These are phyloP conservation scores for Syncephalastrum contaminatum DNA, from an alignment of 371 early-diverging fungal species.

Conservation along the genomic window DNA sequence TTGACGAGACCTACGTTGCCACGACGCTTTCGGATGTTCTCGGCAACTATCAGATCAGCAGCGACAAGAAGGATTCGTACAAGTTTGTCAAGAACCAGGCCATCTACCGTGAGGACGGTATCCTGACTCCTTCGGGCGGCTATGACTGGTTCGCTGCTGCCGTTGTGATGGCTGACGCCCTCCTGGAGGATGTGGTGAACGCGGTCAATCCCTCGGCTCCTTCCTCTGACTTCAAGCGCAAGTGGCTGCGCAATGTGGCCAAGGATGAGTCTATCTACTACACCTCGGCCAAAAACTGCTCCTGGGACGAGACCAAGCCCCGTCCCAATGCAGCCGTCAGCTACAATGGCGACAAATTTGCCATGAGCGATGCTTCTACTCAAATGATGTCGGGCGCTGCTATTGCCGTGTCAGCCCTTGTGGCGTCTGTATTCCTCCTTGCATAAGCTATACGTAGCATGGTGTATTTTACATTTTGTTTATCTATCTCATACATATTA, in stretches of 20 bases:
- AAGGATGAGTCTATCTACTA: slow-evolving; percentile 48
- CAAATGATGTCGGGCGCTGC: slow-evolving; percentile 3
- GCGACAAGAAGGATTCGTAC: slow-evolving; percentile 33
- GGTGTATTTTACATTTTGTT: too few relatives aligned
- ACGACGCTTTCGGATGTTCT: slow-evolving; percentile 47
- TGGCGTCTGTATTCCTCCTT: background rate
- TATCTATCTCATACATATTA: too few relatives aligned
- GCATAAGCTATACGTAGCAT: background rate
- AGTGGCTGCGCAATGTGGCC: slow-evolving; percentile 73
- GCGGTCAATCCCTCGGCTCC: slow-evolving; percentile 62
- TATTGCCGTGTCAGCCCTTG: background rate
- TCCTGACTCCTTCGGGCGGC: slow-evolving; percentile 60
- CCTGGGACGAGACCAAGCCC: slow-evolving; percentile 48
- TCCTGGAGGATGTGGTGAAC: slow-evolving; percentile 69
- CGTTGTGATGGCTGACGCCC: slow-evolving; percentile 66
- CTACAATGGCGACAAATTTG: slow-evolving; percentile 35
- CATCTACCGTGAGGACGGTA: slow-evolving; percentile 70
- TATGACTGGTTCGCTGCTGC: slow-evolving; percentile 73
- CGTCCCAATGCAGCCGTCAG: slow-evolving; percentile 48
- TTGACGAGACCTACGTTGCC: slow-evolving; percentile 69
- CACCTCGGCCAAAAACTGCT: slow-evolving; percentile 51
- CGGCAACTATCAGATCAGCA: slow-evolving; percentile 51
- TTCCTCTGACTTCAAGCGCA: slow-evolving; percentile 40
- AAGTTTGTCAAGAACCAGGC: slow-evolving; percentile 64
- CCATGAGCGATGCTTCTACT: slow-evolving; percentile 10